A percentile compares a stretch with the other conserved stretches of the same genome.
phyloP scores from a whole-genome alignment of 2,329 filamentous ascomycete species.

The Helotiales sp. region DNA sequence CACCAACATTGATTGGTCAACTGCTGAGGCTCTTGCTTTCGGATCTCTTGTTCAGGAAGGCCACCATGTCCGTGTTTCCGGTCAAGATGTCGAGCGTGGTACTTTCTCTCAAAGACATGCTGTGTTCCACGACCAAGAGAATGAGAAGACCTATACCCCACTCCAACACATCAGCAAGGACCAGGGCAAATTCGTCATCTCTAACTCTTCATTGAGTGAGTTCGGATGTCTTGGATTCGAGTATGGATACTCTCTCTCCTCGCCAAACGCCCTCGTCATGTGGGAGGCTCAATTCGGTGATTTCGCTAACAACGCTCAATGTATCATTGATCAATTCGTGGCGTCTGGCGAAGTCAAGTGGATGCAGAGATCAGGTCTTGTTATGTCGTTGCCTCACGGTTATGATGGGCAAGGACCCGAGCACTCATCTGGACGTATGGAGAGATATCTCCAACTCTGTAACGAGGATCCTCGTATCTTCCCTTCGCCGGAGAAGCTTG shows the following conservation, averaged over 20 bases:
- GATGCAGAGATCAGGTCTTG: slow-evolving; percentile 95
- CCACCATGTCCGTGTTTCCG: slow-evolving; percentile 95
- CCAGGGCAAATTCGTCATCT: slow-evolving; percentile 94
- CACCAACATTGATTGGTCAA: slow-evolving; percentile 96
- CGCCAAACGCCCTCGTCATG: slow-evolving; percentile 95
- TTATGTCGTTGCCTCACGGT: slow-evolving; percentile 95
- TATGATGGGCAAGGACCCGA: slow-evolving; percentile 98
- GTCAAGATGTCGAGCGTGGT: slow-evolving; percentile 98
- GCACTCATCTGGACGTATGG: slow-evolving; percentile 96
- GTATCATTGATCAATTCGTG: slow-evolving; percentile 98
- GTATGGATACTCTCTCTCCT: slow-evolving; percentile 97
- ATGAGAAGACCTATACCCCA: slow-evolving; percentile 89
- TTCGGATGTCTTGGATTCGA: slow-evolving; percentile 87
- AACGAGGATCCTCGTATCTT: slow-evolving; percentile 97
- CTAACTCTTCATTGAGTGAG: slow-evolving; percentile 85
- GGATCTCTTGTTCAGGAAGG: slow-evolving; percentile 90
- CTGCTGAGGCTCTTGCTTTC: slow-evolving; percentile 93
- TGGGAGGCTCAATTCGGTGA: slow-evolving; percentile 99
- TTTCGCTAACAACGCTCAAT: slow-evolving; percentile 99
- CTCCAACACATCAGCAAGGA: slow-evolving; percentile 87
- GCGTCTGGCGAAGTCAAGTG: slow-evolving; percentile 98
- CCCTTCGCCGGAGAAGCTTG: slow-evolving; percentile 85
- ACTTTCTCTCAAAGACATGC: slow-evolving; percentile 98
- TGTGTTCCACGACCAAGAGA: slow-evolving; percentile 97
- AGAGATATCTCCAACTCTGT: slow-evolving; percentile 95